Evolutionary conservation across 1,139 yeast genomes (phyloP), one percentile per base, ranked within the genome.

Genomic region (Pichia sp.): DNA sequence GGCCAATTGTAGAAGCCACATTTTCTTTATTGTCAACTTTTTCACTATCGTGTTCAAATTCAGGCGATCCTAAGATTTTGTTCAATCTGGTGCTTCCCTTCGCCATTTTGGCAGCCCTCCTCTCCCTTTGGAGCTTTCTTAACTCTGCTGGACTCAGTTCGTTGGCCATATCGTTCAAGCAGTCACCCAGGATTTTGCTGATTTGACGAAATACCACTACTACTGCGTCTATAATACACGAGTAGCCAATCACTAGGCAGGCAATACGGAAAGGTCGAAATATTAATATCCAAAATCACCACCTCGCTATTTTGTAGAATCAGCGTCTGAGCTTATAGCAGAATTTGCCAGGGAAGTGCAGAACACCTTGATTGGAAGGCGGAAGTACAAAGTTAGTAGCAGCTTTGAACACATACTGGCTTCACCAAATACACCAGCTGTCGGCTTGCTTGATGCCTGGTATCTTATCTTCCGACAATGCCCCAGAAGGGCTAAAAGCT

Each of bases 41-140:
- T 30, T 26, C n/a, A 10, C 26, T n/a, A 15, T 11, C 15, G 11
- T 15, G 10, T 30, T 10, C 8, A 3, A 11, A 56, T 16, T 67
- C 69, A 31, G 67, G 62, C 7, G 70, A 70, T 1, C 80, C 80
- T 0, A 78, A 72, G 58, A 79, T 79, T 56, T 72, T 78, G 59
- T 79, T 81, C 63, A 86, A 70, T 56, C 93, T 73, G 3, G 80
- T 66, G 26, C 84, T 86, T 49, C 77, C 77, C 3, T 86, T 84
- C 2, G 87, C 85, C 75, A 86, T 78, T 67, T 84, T 85, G 61
- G 87, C 86, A 51, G 82, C 85, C 62, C 92, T 76, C 65, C 90
- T 77, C 65, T 86, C 90, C 58, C 90, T 76, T 44, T 85, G 70
- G 32, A 83, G 63, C 55, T 75, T 73, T 62, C 84, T 79, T 70